Conservation (phyloP, 768 basidiomycete species). For the Xanthoconium purpureum region DNA sequence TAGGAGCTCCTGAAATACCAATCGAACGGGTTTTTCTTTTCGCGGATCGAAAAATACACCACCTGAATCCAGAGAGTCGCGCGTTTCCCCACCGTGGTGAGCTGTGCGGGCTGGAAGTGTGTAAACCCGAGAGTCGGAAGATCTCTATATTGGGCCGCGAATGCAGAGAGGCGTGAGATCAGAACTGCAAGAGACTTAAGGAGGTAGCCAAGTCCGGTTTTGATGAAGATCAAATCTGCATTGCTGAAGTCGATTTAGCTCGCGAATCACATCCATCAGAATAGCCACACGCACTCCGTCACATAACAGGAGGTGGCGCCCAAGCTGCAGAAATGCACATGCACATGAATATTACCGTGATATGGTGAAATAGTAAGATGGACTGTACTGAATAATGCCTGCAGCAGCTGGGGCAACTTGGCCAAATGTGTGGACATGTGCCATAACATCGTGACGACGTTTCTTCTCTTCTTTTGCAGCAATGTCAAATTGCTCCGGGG, state of each 20-base stretch:
- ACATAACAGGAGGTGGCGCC: conserved; percentile 99
- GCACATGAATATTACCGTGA: conserved; percentile 12
- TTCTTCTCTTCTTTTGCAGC: conserved; percentile 97
- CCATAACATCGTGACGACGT: conserved; percentile 98
- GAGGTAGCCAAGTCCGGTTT: conserved; percentile 78
- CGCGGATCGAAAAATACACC: conserved; percentile 9
- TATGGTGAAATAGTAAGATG: conserved; percentile 3
- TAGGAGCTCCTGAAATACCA: conserved; percentile 65
- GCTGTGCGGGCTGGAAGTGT: conserved; percentile 97
- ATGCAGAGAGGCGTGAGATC: conserved; percentile 82
- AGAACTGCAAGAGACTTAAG: conserved; percentile 85
- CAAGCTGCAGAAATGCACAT: conserved; percentile 45
- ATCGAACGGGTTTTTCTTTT: background rate
- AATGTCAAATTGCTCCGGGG: conserved; percentile 84
- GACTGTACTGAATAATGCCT: conserved; percentile 86
- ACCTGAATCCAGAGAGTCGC: conserved; percentile 96
- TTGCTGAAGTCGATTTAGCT: conserved; percentile 55
- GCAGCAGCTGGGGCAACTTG: conserved; percentile 90
- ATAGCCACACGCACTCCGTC: conserved; percentile 70
- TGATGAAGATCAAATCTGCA: conserved; percentile 96
- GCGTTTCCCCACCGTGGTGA: conserved; percentile 97
- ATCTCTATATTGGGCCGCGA: conserved; percentile 81
- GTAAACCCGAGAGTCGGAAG: conserved; percentile 96
- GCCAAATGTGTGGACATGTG: conserved; percentile 97
- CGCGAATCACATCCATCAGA: conserved; percentile 3